Conservation (phyloP, 257 asterid genomes). For the Ballota nigra region DNA sequence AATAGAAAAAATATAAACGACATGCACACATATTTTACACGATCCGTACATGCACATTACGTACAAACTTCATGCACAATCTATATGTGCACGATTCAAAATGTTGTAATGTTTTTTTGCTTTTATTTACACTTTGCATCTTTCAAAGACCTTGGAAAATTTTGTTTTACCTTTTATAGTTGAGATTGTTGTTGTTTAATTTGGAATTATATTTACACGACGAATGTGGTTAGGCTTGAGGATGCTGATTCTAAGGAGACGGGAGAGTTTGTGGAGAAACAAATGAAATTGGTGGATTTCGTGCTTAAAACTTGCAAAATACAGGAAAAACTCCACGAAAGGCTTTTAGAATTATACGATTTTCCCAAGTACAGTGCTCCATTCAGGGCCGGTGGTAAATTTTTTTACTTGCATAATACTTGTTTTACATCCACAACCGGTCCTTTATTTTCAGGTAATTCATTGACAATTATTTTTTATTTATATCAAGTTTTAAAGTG, state of each 20-base stretch:
- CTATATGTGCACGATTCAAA: no score
- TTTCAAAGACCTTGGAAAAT: no score
- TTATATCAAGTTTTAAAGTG: no score
- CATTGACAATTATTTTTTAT: not conserved
- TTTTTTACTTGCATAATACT: constrained; percentile 74
- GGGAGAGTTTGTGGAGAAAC: constrained; percentile 67
- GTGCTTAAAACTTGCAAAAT: constrained; percentile 68
- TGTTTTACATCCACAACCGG: constrained; percentile 93
- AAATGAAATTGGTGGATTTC: constrained; percentile 63
- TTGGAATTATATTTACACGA: no score
- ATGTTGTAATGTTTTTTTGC: no score
- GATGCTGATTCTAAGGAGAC: constrained; percentile 97
- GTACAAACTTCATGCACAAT: no score
- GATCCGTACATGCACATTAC: no score
- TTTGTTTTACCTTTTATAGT: no score
- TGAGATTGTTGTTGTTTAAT: no score
- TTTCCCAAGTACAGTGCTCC: constrained; percentile 83
- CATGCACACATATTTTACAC: no score
- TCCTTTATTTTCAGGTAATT: constrained; percentile 80
- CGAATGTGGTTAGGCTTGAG: constrained; percentile 76
- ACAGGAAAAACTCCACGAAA: constrained; percentile 62
- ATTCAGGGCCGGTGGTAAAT: constrained; percentile 78
- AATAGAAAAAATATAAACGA: no score
- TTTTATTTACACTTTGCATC: no score
- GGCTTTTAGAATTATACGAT: constrained; percentile 63